Base-by-base conservation (phyloP, 768 basidiomycete species). In the Lactifluus echinatus region DNA sequence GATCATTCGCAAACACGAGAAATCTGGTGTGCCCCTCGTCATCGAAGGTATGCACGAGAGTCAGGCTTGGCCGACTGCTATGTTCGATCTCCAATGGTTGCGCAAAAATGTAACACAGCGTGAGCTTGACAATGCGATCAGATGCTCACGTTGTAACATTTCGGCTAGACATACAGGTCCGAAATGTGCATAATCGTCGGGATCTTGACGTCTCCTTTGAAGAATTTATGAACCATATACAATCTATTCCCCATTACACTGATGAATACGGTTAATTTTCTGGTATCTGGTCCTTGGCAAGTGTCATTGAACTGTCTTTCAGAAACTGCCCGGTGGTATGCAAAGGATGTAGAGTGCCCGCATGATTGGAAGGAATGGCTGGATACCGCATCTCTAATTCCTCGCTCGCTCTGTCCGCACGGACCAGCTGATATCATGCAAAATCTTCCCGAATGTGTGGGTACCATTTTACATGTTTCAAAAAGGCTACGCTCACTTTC, bases 311-410 rank as follows among this genome's bases (percentile, higher is more conserved):
- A 56, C 39, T 34, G n/a, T 47, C 31, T 24, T 55, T 15, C 61
- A 87, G 85, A 86, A 62, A 64, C 66, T 10, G 78, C 82, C 64
- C 73, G 86, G 28, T 72, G 83, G 8, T 92, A 93, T 64, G 88
- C 86, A 21, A 92, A 92, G 65, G 90, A 93, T 64, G 76, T 78
- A 1, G 73, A 78, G 11, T 91, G 88, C 67, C 90, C 90, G 0
- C 29, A 64, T 39, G 65, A 69, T 64, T 93, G 88, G 87, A 73
- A 74, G 21, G 55, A 79, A 4, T 89, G 86, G 82, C 70, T 93
- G 15, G 64, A 74, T 6, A 63, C 67, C 0, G 66, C 66, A 2
- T 66, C 67, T 24, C 72, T 79, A 29, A 70, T 93, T 36, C 88
- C 89, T 0, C 36, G 71, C 2, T 59, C 64, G 6, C 65, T 89